A percentile compares a stretch with the other conserved stretches of the same genome.
Evolutionary conservation across 2,329 filamentous ascomycete species (phyloP).

Genomic region (Rugonectria rugulosa): DNA sequence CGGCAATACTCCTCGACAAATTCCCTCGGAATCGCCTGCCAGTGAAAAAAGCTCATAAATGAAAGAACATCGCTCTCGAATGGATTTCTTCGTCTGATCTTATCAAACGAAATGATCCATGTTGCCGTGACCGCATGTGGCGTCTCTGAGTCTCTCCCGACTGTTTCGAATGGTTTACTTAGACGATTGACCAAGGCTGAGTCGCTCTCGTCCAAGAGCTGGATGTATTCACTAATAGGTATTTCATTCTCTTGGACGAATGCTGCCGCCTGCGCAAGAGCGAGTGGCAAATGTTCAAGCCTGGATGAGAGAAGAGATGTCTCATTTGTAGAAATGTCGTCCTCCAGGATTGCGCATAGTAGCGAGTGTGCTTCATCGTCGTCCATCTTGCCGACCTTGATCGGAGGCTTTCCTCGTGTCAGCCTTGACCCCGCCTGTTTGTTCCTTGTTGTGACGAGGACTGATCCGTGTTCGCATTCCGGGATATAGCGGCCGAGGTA

Average conservation of each 20-base stretch:
- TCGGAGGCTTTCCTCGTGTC: slow-evolving; percentile 23
- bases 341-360: slow-evolving; percentile 26
- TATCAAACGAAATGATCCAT: slow-evolving; percentile 46
- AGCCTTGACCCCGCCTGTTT: slow-evolving; percentile 40
- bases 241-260: slow-evolving; percentile 44
- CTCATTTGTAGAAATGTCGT: neutral
- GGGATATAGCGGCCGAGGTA: slow-evolving; percentile 31
- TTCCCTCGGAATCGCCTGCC: slow-evolving; percentile 38
- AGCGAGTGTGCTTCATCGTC: slow-evolving; percentile 37
- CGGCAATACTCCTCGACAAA: slow-evolving; percentile 31
- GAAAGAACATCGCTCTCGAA: slow-evolving; percentile 43
- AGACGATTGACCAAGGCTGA: slow-evolving; percentile 32
- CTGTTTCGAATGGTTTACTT: slow-evolving; percentile 41
- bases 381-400: slow-evolving; percentile 42
- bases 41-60: slow-evolving; percentile 43
- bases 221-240: slow-evolving; percentile 36
- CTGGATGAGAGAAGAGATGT: slow-evolving; percentile 32
- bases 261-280: slow-evolving; percentile 44
- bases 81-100: slow-evolving; percentile 36
- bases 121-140: slow-evolving; percentile 40
- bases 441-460: slow-evolving; percentile 47
- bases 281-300: slow-evolving; percentile 44
- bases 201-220: slow-evolving; percentile 30
- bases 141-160: slow-evolving; percentile 37
- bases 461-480: slow-evolving; percentile 37